Evolutionary conservation across 2,329 filamentous ascomycete genomes (phyloP), one percentile per base, ranked within the genome.

Genomic region (Calonectria montana): DNA sequence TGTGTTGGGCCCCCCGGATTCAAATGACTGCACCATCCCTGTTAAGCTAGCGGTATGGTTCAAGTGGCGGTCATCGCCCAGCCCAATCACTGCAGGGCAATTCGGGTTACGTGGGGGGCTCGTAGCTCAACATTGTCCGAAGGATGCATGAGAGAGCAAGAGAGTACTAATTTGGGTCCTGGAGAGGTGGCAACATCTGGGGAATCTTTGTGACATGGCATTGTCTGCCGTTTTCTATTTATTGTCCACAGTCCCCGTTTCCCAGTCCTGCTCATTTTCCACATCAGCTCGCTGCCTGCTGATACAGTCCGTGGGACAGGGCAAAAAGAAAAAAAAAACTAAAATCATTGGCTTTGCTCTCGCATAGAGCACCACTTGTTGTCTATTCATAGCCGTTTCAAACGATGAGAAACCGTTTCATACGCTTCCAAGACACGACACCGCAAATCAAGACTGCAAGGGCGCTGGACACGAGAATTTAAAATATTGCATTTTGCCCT

Each of bases 51-150:
- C 70, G 76, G 76, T 71, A 76, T 76, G 61, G 53, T 57, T 74
- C 65, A 73, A 63, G 62, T 74, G 72, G 74, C 65, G 72, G 72
- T 69, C 67, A 65, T 37, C 35, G 48, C 18, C 37, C 63, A 73
- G 53, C 69, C 77, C 77, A 79, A 78, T 79, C 77, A 79, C 59
- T 12, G 39, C 57, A 27, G 41, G 16, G 45, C 53, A 70, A 69
- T 77, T 73, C 72, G 59, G 31, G 23, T 50, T 70, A 72, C 74
- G 76, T 76, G 77, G 77, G 75, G 72, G 72, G 62, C 35, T 63
- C 27, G 62, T 25, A 70, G 74, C 76, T 75, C 72, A 73, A 69
- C 76, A 77, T 75, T 73, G 57, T 59, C 67, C 69, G 69, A 65
- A 65, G 68, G 67, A 76, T 74, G 67, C 69, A 69, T 18, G 13